phyloP scores from a whole-genome alignment of 2,329 filamentous ascomycete genomes.

The Fusarium musae region DNA sequence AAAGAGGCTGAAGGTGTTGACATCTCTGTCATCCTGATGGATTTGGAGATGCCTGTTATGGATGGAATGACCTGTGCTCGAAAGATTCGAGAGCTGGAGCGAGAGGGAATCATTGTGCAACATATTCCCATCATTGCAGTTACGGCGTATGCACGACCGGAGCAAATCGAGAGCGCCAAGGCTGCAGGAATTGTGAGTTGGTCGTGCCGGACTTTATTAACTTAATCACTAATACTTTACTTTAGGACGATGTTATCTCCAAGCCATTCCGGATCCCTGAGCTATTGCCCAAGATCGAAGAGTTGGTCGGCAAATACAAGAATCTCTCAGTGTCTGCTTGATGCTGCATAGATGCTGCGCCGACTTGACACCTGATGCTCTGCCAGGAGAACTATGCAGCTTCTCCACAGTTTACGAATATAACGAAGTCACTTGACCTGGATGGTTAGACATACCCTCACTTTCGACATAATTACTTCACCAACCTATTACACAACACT shows the following conservation, averaged over 20 bases:
- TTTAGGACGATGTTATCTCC: slow-evolving; percentile 77
- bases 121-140: slow-evolving; percentile 85
- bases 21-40: slow-evolving; percentile 79
- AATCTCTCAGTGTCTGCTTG: slow-evolving; percentile 44
- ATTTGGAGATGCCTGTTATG: slow-evolving; percentile 87
- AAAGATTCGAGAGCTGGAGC: slow-evolving; percentile 75
- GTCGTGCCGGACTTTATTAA: background rate
- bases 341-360: background rate
- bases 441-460: slow-evolving; percentile 13
- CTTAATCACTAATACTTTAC: slow-evolving; percentile 5
- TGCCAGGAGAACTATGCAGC: background rate
- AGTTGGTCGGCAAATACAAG: slow-evolving; percentile 59
- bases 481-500: slow-evolving; percentile 18
- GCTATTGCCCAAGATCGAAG: slow-evolving; percentile 73
- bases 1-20: slow-evolving; percentile 60
- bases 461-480: slow-evolving; percentile 33
- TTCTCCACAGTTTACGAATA: slow-evolving; percentile 14
- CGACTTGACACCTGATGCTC: background rate
- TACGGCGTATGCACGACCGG: slow-evolving; percentile 81
- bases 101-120: slow-evolving; percentile 66
- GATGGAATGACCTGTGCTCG: slow-evolving; percentile 80
- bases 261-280: slow-evolving; percentile 85
- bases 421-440: slow-evolving; percentile 18
- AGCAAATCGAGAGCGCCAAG: slow-evolving; percentile 78
- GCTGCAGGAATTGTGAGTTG: slow-evolving; percentile 75